Evolutionary conservation across 768 basidiomycete species (phyloP), one percentile per base, ranked within the genome.

Genomic region (Lactarius indigo): DNA sequence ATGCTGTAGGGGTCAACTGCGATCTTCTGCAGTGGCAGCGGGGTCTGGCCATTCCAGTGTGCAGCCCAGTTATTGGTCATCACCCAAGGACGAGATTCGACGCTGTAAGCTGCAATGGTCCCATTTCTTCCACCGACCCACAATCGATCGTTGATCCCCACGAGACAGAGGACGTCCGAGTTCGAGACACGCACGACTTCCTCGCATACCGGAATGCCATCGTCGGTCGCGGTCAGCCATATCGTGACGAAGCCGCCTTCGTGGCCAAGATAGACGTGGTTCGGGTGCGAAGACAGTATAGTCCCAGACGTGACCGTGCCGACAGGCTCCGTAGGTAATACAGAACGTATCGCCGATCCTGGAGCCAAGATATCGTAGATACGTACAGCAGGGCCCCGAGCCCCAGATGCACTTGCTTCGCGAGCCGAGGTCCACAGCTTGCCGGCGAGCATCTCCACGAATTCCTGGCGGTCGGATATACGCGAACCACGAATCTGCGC

Each of bases 121-220:
- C 96, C 96, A 68, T 87, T 91, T 67, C 96, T 75, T 33, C 86
- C 86, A 0, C 96, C 96, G 10, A 86, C 90, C 96, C 96, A 98
- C 41, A 99, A 77, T 61, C 87, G 79, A 61, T 90, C 82, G 64
- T 90, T 86, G 15, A 98, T 92, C 1, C 95, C 96, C 73, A 89
- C 92, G 61, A 98, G 74, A 57, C 88, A 84, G 28, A 96, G 77
- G 61, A 99, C 86, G 76, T 94, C 92, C 55, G 89, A 93, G 35
- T 84, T 79, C 6, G 89, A 86, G 58, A 97, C 86, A 77, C 91
- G 93, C 72, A 93, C 79, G 30, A 91, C 88, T 68, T 91, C 89
- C 17, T 85, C 72, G 73, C 92, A 96, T 9, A 74, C 74, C 1
- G 90, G 89, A 54, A 81, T 78, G 47, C 84, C 85, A 66, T 85